Evolutionary conservation across 2,329 filamentous ascomycete genomes (phyloP).

Genomic region (Colletotrichum karsti): DNA sequence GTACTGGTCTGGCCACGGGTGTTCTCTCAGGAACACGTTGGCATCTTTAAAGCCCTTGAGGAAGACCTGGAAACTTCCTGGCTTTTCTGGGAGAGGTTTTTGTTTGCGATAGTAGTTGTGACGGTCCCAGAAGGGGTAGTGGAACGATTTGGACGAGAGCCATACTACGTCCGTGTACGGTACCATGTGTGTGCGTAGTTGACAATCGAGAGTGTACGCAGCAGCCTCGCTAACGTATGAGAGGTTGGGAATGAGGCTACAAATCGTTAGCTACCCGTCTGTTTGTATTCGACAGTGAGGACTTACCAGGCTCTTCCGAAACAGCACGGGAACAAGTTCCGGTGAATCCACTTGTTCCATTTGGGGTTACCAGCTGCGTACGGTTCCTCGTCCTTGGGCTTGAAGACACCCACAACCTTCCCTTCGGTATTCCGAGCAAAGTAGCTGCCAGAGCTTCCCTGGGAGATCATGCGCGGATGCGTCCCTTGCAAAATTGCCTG

Average conservation of each 20-base stretch:
- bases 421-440: slow-evolving; percentile 92
- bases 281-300: slow-evolving; percentile 12
- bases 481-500: slow-evolving; percentile 88
- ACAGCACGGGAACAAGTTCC: slow-evolving; percentile 96
- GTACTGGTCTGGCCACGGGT: slow-evolving; percentile 96
- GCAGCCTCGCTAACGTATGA: slow-evolving; percentile 98
- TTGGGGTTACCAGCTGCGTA: slow-evolving; percentile 98
- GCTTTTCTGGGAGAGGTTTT: slow-evolving; percentile 87
- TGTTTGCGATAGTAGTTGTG: slow-evolving; percentile 87
- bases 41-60: slow-evolving; percentile 97
- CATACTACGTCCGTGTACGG: slow-evolving; percentile 96
- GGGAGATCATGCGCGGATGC: slow-evolving; percentile 94
- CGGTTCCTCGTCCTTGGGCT: slow-evolving; percentile 98
- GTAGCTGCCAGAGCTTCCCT: slow-evolving; percentile 97
- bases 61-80: slow-evolving; percentile 97
- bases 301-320: slow-evolving; percentile 87
- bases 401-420: slow-evolving; percentile 97
- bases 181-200: slow-evolving; percentile 89
- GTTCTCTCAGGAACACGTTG: slow-evolving; percentile 91
- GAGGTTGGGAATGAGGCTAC: slow-evolving; percentile 89
- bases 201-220: slow-evolving; percentile 92
- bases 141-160: slow-evolving; percentile 95
- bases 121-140: slow-evolving; percentile 97
- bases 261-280: slow-evolving; percentile 14
- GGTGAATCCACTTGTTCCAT: slow-evolving; percentile 99